phyloP scores from a whole-genome alignment of 2,329 filamentous ascomycete genomes.

The Hypoxylon sp. region DNA sequence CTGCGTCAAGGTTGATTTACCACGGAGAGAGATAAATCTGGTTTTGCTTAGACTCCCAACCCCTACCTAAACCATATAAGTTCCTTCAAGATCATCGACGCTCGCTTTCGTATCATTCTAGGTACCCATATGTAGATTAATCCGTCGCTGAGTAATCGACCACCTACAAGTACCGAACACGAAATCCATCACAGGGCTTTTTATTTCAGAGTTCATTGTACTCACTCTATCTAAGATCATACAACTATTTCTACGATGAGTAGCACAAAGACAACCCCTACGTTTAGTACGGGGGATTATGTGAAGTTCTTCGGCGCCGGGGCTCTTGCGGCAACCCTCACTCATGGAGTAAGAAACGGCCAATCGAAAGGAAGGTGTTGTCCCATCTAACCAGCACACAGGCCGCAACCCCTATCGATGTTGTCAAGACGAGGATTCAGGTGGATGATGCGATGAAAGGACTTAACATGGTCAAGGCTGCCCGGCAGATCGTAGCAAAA shows the following conservation, averaged over 20 bases:
- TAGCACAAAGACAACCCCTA: conserved; percentile 52
- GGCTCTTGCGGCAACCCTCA: conserved; percentile 67
- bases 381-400: conserved; percentile 42
- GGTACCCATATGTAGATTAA: neutral
- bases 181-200: neutral
- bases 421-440: conserved; percentile 93
- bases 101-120: neutral
- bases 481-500: conserved; percentile 81
- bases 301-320: conserved; percentile 69
- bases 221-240: neutral
- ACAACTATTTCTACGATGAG: conserved; percentile 37
- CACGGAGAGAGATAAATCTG: neutral
- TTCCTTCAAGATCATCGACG: neutral
- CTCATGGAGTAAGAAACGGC: conserved; percentile 63
- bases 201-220: neutral
- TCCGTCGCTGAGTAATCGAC: conserved; percentile 47
- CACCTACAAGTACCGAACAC: neutral
- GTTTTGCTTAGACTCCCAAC: neutral
- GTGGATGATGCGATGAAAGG: conserved; percentile 90
- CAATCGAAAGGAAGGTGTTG: neutral
- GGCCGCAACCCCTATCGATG: conserved; percentile 71
- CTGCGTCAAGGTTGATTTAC: neutral
- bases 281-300: conserved; percentile 63
- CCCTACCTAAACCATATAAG: neutral
- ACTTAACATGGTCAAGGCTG: conserved; percentile 84